phyloP scores from a whole-genome alignment of 1,284 basidiomycete genomes.

The Apiotrichum brassicae region DNA sequence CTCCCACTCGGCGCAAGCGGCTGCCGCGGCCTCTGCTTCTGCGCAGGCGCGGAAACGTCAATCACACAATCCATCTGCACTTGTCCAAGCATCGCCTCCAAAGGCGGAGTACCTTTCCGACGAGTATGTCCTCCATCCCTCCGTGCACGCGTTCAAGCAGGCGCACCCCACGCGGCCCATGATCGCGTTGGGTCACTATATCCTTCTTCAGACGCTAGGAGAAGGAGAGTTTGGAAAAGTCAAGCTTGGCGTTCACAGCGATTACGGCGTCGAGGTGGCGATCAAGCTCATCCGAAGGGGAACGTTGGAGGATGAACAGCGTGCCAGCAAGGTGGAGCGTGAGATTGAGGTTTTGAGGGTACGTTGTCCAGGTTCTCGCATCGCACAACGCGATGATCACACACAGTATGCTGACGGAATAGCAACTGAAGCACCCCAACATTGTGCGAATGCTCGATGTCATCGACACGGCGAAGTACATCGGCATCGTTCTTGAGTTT shows the following conservation, averaged over 20 bases:
- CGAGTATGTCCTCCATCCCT: slow-evolving; percentile 59
- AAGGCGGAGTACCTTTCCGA: slow-evolving; percentile 41
- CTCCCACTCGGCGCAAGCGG: slow-evolving; percentile 21
- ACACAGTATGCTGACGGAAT: slow-evolving; percentile 14
- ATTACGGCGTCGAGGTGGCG: slow-evolving; percentile 98
- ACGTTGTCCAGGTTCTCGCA: too few species aligned
- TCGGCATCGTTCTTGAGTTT: slow-evolving; percentile 98
- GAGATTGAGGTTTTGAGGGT: slow-evolving; percentile 97
- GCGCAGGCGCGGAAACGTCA: slow-evolving; percentile 30
- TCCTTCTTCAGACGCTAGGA: slow-evolving; percentile 89
- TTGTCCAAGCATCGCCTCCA: slow-evolving; percentile 27
- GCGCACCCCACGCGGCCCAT: slow-evolving; percentile 78
- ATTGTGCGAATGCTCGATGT: slow-evolving; percentile 98
- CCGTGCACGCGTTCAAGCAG: slow-evolving; percentile 73
- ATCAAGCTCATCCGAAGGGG: slow-evolving; percentile 95
- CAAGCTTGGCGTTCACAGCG: slow-evolving; percentile 88
- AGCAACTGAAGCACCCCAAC: slow-evolving; percentile 94
- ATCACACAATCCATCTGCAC: slow-evolving; percentile 42
- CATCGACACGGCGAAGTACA: slow-evolving; percentile 99
- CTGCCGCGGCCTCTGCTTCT: neutral
- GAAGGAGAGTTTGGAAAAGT: slow-evolving; percentile 99
- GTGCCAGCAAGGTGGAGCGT: slow-evolving; percentile 92
- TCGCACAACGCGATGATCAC: too few species aligned
- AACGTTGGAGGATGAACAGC: slow-evolving; percentile 76
- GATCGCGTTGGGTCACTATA: slow-evolving; percentile 88